Base-by-base conservation (phyloP, 306 rosid genomes). In the Cucurbita moschata region DNA sequence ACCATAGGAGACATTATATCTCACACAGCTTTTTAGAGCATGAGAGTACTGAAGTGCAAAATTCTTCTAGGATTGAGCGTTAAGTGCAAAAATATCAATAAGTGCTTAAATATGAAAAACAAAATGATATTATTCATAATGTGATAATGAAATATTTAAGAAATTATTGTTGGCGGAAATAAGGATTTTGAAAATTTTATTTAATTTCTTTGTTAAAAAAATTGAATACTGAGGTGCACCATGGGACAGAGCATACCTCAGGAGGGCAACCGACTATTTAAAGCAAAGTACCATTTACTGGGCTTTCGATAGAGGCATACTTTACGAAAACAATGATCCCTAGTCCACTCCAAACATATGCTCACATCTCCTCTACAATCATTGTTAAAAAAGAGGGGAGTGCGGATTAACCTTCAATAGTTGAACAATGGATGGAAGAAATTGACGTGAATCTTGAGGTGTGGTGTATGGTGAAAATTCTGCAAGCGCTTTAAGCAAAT, bases 381-480 rank as follows among this genome's bases (percentile, higher is more conserved):
- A 46, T 21, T 67, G 19, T 67, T 67, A 11, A 46, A 47, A 47
- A 15, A 49, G 14, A 35, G 19, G 46, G n/a, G 43, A 46, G 72
- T 66, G 67, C 10, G 54, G 44, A 46, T 52, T 59, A 82, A 91
- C 99, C 96, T 86, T 91, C 74, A 91, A 79, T 75, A 91, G 86
- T 81, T 91, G 96, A 84, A 91, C 96, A 80, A 95, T 79, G 19
- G 95, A 86, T 73, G 99, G 97, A 79, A 95, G 99, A 77, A 91
- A 86, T 85, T 89, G 99, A 12, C 99, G 97, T 18, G 99, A 95
- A 80, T 95, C 99, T 82, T 85, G 97, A 12, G 97, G 96, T 4
- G 89, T 81, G 54, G 97, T 86, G 77, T 81, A 95, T 39, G 96
- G 97, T 56, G 99, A 89, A 81, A 91, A 81, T 84, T 95, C 96